phyloP scores from a whole-genome alignment of 2,329 filamentous ascomycete genomes.

The Chaetomiaceae sp. region DNA sequence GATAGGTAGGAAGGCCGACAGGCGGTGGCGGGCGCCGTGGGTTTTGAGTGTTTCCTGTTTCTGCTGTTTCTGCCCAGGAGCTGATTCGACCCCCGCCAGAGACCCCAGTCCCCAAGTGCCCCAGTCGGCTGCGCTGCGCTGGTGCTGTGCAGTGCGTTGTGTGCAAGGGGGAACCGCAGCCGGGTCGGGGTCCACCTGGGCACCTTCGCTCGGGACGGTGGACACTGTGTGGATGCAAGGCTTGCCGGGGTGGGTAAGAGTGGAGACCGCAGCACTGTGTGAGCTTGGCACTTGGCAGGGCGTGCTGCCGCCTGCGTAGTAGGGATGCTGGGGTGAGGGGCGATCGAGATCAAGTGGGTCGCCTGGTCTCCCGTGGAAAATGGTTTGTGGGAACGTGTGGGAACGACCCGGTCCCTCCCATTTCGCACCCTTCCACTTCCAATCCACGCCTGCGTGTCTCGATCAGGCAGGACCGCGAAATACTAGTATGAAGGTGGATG shows the following conservation, averaged over 20 bases:
- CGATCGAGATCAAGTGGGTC: constrained; percentile 21
- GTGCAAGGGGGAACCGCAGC: constrained; percentile 8
- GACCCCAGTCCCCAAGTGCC: not conserved
- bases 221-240: constrained; percentile 15
- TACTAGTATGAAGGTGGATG: too few relatives aligned
- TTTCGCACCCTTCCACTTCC: constrained; percentile 4
- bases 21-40: constrained; percentile 14
- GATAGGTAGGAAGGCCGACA: constrained; percentile 7
- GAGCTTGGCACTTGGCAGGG: too few relatives aligned
- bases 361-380: constrained; percentile 19
- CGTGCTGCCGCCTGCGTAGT: too few relatives aligned
- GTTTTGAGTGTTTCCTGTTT: constrained; percentile 21
- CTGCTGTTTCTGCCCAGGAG: constrained; percentile 17
- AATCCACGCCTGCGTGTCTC: constrained; percentile 13
- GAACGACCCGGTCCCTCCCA: constrained; percentile 12
- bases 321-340: constrained; percentile 1
- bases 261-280: too few relatives aligned
- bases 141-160: not conserved
- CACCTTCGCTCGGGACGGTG: constrained; percentile 5
- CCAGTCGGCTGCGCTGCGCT: too few relatives aligned
- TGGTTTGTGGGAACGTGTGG: constrained; percentile 21
- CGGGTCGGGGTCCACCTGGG: constrained; percentile 15
- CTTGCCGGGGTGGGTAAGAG: too few relatives aligned
- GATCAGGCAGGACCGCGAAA: too few relatives aligned
- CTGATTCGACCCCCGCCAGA: constrained; percentile 5